Evolutionary conservation across 768 basidiomycete genomes (phyloP), one percentile per base, ranked within the genome.

Genomic region (Termitomyces bulborhizus): DNA sequence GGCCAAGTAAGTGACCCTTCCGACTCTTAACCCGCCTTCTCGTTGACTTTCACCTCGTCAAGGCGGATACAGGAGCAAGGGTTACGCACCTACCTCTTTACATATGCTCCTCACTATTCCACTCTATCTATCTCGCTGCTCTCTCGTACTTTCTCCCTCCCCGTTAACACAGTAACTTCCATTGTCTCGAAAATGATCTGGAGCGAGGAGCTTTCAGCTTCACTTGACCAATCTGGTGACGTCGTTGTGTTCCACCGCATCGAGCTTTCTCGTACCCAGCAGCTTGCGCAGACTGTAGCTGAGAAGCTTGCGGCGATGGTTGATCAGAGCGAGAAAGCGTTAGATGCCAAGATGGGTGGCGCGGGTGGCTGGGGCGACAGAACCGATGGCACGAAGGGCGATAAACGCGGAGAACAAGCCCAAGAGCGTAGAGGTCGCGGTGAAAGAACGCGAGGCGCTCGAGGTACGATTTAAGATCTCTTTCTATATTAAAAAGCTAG

Each of bases 21-120:
- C 18, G 34, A 36, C 2, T 37, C 15, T 18, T 27, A 29, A 42
- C 54, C 46, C 51, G 40, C 40, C 8, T 15, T 26, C 18, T 55
- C 59, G 41, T 51, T 47, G 40, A 44, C 29, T 21, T 51, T 34
- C 45, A 48, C 18, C 21, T 36, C 40, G 18, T 13, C 31, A 65
- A 97, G 93, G 66, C 93, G 96, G 61, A 98, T 98, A 62, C 97
- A 98, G 75, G 95, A 98, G 69, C 94, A 98, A 69, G 95, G 94
- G 27, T 78, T 98, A 46, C 84, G 93, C 50, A 99, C 97, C 4
- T 98, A 98, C 71, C 82, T 99, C 51, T 97, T 98, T 79, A 96
- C 95, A n/a, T 96, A 93, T 69, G 90, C 95, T 13, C 85, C 93
- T 8, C 85, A 93, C 71, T 98, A 99, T 75, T 86, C 81, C 65